Percentiles rank a stretch among this genome's conserved stretches.
These are phyloP conservation scores for Irpex lacteus DNA, from an alignment of 1,284 basidiomycete genomes.

Conservation along the genomic window DNA sequence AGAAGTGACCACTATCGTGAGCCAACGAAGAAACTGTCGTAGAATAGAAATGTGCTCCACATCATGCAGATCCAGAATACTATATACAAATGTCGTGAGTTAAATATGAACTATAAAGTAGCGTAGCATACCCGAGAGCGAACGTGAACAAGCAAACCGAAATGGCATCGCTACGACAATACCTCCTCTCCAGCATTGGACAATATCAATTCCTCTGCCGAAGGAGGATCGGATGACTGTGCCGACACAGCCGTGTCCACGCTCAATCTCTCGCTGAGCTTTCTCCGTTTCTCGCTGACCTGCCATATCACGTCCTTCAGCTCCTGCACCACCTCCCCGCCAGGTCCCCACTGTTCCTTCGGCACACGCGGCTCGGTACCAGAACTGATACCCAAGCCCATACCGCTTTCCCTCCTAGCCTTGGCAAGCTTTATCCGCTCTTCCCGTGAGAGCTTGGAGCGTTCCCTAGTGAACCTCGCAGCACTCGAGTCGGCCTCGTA, in stretches of 20 bases:
- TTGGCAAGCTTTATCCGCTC: constrained; percentile 66
- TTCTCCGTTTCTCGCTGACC: constrained; percentile 65
- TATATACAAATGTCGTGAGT: constrained; percentile 11
- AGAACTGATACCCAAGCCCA: constrained; percentile 11
- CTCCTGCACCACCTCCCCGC: constrained; percentile 78
- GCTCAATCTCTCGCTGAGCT: constrained; percentile 36
- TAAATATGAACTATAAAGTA: constrained; percentile 16
- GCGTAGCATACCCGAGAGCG: constrained; percentile 1
- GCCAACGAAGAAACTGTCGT: background rate
- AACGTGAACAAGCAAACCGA: background rate
- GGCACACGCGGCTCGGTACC: constrained; percentile 10
- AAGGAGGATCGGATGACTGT: background rate
- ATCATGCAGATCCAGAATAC: background rate
- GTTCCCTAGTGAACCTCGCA: constrained; percentile 45
- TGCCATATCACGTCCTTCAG: constrained; percentile 83
- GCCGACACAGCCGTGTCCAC: background rate
- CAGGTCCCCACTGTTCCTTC: constrained; percentile 62
- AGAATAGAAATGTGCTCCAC: background rate
- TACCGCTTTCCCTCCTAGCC: constrained; percentile 46
- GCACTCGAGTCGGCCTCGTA: constrained; percentile 61
- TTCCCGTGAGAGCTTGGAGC: constrained; percentile 63
- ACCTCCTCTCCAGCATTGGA: background rate
- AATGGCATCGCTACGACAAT: constrained; percentile 4
- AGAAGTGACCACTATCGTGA: background rate
- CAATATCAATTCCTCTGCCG: background rate